Percentiles rank a stretch among this genome's conserved stretches.
phyloP scores from a whole-genome alignment of 495 filamentous ascomycete genomes.

The Beverwykella pulmonaria region DNA sequence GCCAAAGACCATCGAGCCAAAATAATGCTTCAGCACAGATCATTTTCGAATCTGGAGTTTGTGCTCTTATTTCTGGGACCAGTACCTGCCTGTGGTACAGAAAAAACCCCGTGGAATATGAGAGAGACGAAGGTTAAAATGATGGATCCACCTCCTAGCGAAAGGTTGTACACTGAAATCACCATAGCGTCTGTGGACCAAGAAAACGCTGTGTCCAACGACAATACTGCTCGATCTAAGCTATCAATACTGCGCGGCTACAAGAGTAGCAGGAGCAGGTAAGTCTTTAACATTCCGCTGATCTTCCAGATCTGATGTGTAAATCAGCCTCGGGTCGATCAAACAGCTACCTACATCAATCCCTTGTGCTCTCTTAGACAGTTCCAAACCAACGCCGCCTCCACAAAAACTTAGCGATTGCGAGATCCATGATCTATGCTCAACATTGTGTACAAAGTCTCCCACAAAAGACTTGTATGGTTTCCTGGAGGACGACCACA shows the following conservation, averaged over 20 bases:
- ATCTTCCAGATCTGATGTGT: too few species aligned
- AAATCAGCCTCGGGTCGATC: too few species aligned
- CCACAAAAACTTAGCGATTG: too few species aligned
- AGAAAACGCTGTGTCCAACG: neutral
- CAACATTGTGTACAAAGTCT: constrained; percentile 17
- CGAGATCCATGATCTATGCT: constrained; percentile 34
- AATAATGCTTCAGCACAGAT: constrained; percentile 21
- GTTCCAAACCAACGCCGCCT: too few species aligned
- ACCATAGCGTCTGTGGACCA: neutral
- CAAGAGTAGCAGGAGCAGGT: neutral
- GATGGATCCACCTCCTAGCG: constrained; percentile 6
- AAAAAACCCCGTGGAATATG: constrained; percentile 10
- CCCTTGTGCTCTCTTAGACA: too few species aligned
- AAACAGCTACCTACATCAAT: too few species aligned
- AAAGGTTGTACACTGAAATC: neutral
- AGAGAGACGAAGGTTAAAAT: constrained; percentile 37
- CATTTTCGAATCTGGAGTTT: constrained; percentile 36
- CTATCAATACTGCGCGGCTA: neutral
- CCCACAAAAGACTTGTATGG: constrained; percentile 23
- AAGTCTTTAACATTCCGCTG: too few species aligned
- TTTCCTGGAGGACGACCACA: constrained; percentile 27
- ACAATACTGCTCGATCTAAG: neutral
- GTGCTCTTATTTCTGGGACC: constrained; percentile 32
- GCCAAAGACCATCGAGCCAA: constrained; percentile 6
- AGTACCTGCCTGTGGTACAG: constrained; percentile 17